Conservation (phyloP, 768 basidiomycete genomes). For the Lactarius quietus region DNA sequence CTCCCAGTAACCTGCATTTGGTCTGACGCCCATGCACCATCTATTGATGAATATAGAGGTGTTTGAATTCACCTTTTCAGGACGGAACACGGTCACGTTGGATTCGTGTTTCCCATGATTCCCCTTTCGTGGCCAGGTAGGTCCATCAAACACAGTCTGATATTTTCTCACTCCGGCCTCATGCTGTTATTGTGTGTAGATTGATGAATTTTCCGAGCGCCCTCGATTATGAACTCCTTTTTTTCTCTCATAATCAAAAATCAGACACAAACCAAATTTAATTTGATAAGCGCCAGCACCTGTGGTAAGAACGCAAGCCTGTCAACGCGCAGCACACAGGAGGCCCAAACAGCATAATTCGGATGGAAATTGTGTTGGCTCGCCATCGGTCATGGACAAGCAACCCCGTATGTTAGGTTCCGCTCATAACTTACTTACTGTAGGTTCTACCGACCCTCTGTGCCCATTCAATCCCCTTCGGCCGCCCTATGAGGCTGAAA, state of each 20-base stretch:
- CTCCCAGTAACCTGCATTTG: background rate
- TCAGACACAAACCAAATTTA: background rate
- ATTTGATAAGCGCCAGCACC: background rate
- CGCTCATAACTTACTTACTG: background rate
- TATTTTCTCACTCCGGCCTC: background rate
- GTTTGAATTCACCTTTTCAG: background rate
- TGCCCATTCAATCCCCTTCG: background rate
- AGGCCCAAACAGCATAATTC: background rate
- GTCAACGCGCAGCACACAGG: background rate
- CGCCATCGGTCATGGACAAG: background rate
- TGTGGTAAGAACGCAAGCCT: background rate
- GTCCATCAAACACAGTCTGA: background rate
- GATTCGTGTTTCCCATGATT: background rate
- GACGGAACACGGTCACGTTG: background rate
- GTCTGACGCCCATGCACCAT: background rate
- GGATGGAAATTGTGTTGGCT: background rate
- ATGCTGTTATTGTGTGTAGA: background rate
- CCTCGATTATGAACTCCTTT: background rate
- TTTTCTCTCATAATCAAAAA: background rate
- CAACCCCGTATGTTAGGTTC: constrained; percentile 4
- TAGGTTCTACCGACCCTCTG: background rate
- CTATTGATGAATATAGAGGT: background rate
- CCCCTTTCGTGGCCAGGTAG: background rate
- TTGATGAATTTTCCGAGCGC: background rate
- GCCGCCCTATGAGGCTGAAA: background rate